These are phyloP conservation scores for Ganoderma resinaceum DNA, from an alignment of 1,284 basidiomycete genomes.

Conservation along the genomic window DNA sequence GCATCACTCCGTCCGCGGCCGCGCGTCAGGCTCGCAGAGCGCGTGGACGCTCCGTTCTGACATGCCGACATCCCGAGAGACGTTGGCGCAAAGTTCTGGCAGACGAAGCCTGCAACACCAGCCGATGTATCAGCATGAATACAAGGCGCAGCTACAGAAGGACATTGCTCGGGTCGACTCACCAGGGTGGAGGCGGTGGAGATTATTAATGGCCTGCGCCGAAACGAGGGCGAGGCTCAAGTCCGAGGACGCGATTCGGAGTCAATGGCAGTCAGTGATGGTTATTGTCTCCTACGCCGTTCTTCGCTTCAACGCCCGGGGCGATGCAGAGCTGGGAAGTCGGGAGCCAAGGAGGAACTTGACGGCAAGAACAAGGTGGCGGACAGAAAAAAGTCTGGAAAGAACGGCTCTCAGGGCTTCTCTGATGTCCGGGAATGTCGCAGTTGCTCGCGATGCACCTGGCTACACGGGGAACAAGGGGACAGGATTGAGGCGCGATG, in stretches of 20 bases:
- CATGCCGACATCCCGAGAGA: neutral
- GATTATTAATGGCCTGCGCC: neutral
- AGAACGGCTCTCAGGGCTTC: neutral
- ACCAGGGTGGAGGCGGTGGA: neutral
- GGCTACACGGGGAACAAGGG: neutral
- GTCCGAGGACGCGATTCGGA: neutral
- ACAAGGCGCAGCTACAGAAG: neutral
- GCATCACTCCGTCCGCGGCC: neutral
- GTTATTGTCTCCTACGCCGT: neutral
- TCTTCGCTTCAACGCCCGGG: neutral
- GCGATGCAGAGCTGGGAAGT: neutral
- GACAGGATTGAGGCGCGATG: neutral
- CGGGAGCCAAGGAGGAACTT: neutral
- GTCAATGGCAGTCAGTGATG: slow-evolving; percentile 1
- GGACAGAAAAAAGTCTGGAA: neutral
- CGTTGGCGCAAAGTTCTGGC: neutral
- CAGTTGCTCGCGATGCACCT: slow-evolving; percentile 1
- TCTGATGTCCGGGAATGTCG: neutral
- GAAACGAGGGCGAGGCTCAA: neutral
- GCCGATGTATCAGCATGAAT: neutral
- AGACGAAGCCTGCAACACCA: neutral
- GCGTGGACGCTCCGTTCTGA: neutral
- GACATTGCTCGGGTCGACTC: neutral
- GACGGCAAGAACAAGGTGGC: neutral
- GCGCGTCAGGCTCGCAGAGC: neutral